Percentiles rank a stretch among this genome's conserved stretches.
Evolutionary conservation across 192 early-diverging fungal species (phyloP).

Genomic region (Rhizoclosmatium globosum): DNA sequence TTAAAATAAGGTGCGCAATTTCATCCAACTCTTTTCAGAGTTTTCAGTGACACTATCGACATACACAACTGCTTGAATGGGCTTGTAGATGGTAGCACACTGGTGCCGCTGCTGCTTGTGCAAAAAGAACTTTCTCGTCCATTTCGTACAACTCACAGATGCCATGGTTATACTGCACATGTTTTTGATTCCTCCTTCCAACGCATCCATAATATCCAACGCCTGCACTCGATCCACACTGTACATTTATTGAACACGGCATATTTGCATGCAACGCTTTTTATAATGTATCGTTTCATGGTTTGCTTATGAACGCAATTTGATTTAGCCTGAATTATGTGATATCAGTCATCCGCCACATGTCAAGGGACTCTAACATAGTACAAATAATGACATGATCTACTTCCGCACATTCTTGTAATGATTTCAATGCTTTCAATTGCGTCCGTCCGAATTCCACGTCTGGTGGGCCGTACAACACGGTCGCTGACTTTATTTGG

Average conservation of each 20-base stretch:
- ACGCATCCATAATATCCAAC: not conserved
- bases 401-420: conserved; percentile 3
- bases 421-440: not conserved
- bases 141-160: not conserved
- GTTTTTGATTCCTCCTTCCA: not conserved
- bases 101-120: not conserved
- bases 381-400: conserved; percentile 13
- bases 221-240: not conserved
- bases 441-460: conserved; percentile 7
- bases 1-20: not conserved
- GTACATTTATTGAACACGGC: not conserved
- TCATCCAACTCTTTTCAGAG: not conserved
- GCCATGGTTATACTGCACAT: not conserved
- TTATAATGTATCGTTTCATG: conserved; percentile 9
- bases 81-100: not conserved
- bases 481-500: not conserved
- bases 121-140: not conserved
- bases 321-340: not conserved
- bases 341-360: not conserved
- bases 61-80: not conserved
- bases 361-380: not conserved
- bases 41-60: not conserved
- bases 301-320: not conserved
- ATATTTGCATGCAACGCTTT: not conserved
- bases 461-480: conserved; percentile 10